Percentiles rank a stretch among this genome's conserved stretches.
phyloP scores from a whole-genome alignment of 177 flowering plant genomes.

The Vitis hybrid region DNA sequence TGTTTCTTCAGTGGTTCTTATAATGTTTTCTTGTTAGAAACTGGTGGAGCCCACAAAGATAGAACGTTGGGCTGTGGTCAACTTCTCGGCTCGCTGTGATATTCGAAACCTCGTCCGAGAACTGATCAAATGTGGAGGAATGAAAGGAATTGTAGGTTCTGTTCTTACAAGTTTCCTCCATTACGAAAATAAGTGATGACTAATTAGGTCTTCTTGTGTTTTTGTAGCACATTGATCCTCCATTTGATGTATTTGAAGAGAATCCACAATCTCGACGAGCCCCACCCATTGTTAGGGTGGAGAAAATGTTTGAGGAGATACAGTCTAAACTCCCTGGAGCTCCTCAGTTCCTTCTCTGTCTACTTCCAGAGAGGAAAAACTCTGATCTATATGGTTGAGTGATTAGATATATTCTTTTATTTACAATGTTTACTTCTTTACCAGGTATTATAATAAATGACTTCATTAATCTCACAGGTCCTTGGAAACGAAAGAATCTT shows the following conservation, averaged over 20 bases:
- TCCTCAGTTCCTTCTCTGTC: slow-evolving; percentile 57
- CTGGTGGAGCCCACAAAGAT: slow-evolving; percentile 38
- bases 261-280: slow-evolving; percentile 34
- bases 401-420: not conserved
- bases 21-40: slow-evolving; percentile 24
- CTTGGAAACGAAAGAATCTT: slow-evolving; percentile 67
- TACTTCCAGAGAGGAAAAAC: slow-evolving; percentile 68
- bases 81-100: slow-evolving; percentile 63
- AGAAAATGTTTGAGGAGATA: slow-evolving; percentile 49
- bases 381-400: slow-evolving; percentile 72
- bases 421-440: not conserved
- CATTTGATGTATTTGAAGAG: slow-evolving; percentile 47
- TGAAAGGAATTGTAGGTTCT: slow-evolving; percentile 57
- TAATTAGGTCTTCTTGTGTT: not conserved
- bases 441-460: not conserved
- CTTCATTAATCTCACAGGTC: slow-evolving; percentile 40
- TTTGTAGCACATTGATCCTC: slow-evolving; percentile 27
- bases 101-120: slow-evolving; percentile 30
- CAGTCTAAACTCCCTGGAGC: slow-evolving; percentile 46
- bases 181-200: not conserved
- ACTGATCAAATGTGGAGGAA: slow-evolving; percentile 37
- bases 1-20: slow-evolving; percentile 1
- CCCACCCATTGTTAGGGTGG: slow-evolving; percentile 48
- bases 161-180: not conserved
- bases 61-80: slow-evolving; percentile 55